Conservation (phyloP, 2,329 filamentous ascomycete genomes). For the Colletotrichum acutatum region DNA sequence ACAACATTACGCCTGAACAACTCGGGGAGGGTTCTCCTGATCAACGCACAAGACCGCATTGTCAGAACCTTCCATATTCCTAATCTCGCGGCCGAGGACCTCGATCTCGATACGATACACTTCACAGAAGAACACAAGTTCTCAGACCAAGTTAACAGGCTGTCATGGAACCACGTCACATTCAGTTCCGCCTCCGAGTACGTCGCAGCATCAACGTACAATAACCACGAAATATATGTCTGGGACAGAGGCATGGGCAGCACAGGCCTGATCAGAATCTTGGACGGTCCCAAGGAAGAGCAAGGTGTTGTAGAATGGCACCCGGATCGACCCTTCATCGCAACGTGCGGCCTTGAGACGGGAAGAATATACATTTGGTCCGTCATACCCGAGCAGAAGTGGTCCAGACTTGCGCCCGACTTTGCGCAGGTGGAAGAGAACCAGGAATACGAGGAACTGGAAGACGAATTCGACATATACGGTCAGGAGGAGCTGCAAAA, state of each 20-base stretch:
- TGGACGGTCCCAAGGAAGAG: conserved; percentile 97
- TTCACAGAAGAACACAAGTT: conserved; percentile 97
- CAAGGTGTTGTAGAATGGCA: conserved; percentile 98
- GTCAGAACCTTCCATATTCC: conserved; percentile 93
- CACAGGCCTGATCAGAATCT: conserved; percentile 81
- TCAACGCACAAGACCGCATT: conserved; percentile 94
- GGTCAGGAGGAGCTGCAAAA: conserved; percentile 95
- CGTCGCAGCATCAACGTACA: conserved; percentile 94
- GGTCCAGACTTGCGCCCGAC: conserved; percentile 96
- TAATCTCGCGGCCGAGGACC: conserved; percentile 73
- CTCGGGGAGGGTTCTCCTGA: conserved; percentile 87
- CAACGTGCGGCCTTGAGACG: conserved; percentile 91
- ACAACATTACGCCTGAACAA: conserved; percentile 86
- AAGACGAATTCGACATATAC: conserved; percentile 99
- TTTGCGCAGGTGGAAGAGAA: conserved; percentile 99
- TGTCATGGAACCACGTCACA: conserved; percentile 97
- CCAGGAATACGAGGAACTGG: conserved; percentile 92
- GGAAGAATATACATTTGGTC: conserved; percentile 97
- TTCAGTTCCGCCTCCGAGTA: conserved; percentile 96
- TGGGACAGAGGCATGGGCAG: conserved; percentile 96
- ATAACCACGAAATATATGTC: conserved; percentile 98
- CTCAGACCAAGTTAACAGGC: conserved; percentile 93
- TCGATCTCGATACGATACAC: conserved; percentile 87
- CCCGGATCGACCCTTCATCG: conserved; percentile 85
- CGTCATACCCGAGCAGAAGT: conserved; percentile 93